Conservation (phyloP, 2,329 filamentous ascomycete genomes). For the Colletotrichum melonis region DNA sequence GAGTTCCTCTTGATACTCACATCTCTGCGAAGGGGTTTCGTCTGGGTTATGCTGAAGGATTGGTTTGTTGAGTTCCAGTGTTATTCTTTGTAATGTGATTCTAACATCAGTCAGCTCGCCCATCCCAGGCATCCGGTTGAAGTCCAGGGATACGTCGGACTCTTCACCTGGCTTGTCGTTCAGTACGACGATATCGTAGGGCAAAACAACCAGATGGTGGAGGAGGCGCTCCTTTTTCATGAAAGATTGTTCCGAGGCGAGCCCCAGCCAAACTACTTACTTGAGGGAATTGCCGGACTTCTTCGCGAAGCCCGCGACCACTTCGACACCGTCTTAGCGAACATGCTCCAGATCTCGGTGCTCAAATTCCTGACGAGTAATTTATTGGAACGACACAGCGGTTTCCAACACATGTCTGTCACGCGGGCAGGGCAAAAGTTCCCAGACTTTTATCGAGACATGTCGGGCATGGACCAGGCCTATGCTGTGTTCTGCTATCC, state of each 20-base stretch:
- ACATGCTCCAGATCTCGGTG: slow-evolving; percentile 36
- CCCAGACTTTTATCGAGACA: slow-evolving; percentile 37
- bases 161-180: slow-evolving; percentile 40
- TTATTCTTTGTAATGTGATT: slow-evolving; percentile 32
- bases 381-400: slow-evolving; percentile 37
- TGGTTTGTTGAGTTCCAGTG: not conserved
- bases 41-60: slow-evolving; percentile 19
- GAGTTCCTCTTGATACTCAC: slow-evolving; percentile 35
- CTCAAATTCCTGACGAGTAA: slow-evolving; percentile 39
- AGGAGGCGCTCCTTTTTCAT: slow-evolving; percentile 35
- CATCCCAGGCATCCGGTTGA: slow-evolving; percentile 36
- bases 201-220: slow-evolving; percentile 36
- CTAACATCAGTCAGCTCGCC: slow-evolving; percentile 31
- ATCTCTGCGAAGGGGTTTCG: slow-evolving; percentile 38
- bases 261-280: slow-evolving; percentile 36
- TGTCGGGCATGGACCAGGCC: slow-evolving; percentile 38
- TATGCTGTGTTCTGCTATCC: slow-evolving; percentile 40
- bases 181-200: slow-evolving; percentile 39
- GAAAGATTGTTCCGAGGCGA: slow-evolving; percentile 37
- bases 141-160: slow-evolving; percentile 38
- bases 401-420: slow-evolving; percentile 35
- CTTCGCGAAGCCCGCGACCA: slow-evolving; percentile 37
- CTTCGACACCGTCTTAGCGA: slow-evolving; percentile 37
- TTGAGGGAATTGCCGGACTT: slow-evolving; percentile 33
- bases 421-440: slow-evolving; percentile 34